phyloP scores from a whole-genome alignment of 805 yeast species.

The Cyberlindnera euphorbiae region DNA sequence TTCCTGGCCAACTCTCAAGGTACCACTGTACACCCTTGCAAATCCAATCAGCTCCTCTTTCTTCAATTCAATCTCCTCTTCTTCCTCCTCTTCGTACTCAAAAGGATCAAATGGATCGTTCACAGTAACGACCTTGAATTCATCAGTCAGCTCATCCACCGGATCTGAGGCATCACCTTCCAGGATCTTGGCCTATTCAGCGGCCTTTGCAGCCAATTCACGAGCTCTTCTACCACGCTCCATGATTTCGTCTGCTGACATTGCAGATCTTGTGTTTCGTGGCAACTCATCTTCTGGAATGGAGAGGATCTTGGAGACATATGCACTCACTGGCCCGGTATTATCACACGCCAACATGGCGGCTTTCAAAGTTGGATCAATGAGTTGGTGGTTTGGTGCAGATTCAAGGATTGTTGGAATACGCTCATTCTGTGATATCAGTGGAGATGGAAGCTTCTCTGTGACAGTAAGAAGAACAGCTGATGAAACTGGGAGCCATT shows the following conservation, averaged over 20 bases:
- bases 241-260: constrained; percentile 51
- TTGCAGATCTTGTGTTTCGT: constrained; percentile 34
- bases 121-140: constrained; percentile 12
- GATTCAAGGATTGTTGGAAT: constrained; percentile 61
- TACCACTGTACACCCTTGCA: constrained; percentile 85
- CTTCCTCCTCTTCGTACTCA: constrained; percentile 50
- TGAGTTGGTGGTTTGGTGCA: constrained; percentile 44
- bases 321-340: constrained; percentile 65
- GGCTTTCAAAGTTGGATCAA: constrained; percentile 44
- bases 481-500: constrained; percentile 91
- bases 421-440: constrained; percentile 66
- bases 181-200: constrained; percentile 41
- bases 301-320: constrained; percentile 85
- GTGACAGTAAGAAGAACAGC: constrained; percentile 81
- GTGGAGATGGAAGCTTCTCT: constrained; percentile 81
- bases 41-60: constrained; percentile 80
- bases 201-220: constrained; percentile 63
- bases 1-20: constrained; percentile 67
- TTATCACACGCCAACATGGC: constrained; percentile 66
- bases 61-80: constrained; percentile 32
- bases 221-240: constrained; percentile 64
- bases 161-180: constrained; percentile 17
- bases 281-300: constrained; percentile 82
- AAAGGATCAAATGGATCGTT: constrained; percentile 37
- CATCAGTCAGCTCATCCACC: constrained; percentile 23